These are phyloP conservation scores for Termitomyces eurrhizus DNA, from an alignment of 768 basidiomycete genomes.

Conservation along the genomic window DNA sequence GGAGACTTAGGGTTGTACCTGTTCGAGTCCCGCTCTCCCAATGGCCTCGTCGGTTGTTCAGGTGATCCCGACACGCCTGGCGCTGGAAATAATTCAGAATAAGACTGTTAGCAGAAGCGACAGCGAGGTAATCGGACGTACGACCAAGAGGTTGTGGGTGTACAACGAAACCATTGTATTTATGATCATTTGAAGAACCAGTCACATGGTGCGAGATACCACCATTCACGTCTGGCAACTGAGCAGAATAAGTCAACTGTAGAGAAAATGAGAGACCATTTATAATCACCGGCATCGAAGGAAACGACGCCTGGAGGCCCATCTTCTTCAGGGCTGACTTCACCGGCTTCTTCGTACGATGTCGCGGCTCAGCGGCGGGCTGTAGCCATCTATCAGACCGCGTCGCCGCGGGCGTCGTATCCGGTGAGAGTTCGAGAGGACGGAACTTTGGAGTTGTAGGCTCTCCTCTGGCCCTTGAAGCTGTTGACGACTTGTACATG, in stretches of 20 bases:
- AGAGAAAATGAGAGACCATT: neutral
- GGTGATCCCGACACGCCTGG: constrained; percentile 5
- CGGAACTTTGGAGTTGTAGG: constrained; percentile 28
- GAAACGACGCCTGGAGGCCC: neutral
- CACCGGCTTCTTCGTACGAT: constrained; percentile 7
- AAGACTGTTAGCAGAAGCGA: neutral
- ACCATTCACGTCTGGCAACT: neutral
- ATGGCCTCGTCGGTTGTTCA: constrained; percentile 5
- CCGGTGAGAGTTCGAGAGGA: constrained; percentile 4
- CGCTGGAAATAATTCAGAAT: neutral
- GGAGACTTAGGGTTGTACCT: constrained; percentile 3
- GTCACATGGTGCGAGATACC: neutral
- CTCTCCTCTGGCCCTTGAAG: constrained; percentile 19
- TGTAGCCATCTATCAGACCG: neutral
- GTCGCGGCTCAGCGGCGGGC: constrained; percentile 18
- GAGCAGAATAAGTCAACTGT: neutral
- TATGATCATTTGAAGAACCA: neutral
- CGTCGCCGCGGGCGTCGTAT: constrained; percentile 1
- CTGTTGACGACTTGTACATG: constrained; percentile 33
- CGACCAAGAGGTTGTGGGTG: constrained; percentile 3
- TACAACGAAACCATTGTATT: neutral
- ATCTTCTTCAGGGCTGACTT: constrained; percentile 7
- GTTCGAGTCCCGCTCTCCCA: constrained; percentile 6
- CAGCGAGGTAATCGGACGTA: neutral
- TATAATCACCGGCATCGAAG: neutral